Conservation (phyloP, 169 alveolate species). For the Plasmodium adleri region DNA sequence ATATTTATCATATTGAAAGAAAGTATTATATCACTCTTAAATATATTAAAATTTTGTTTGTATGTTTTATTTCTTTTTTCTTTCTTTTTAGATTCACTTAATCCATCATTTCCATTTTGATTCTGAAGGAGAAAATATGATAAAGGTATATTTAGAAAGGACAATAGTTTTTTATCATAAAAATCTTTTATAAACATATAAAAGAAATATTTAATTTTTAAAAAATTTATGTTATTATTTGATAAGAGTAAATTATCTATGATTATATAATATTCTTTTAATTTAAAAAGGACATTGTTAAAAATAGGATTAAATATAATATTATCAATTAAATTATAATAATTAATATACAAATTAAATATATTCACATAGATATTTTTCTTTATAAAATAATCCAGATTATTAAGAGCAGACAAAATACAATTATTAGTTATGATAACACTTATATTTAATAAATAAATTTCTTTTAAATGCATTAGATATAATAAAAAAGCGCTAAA, state of each 20-base stretch:
- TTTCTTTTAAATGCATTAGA: slow-evolving; percentile 49
- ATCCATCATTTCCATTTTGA: neutral
- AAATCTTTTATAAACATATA: slow-evolving; percentile 62
- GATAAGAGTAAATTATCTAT: slow-evolving; percentile 22
- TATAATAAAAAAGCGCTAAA: slow-evolving; percentile 47
- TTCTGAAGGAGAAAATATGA: slow-evolving; percentile 6
- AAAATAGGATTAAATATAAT: slow-evolving; percentile 45
- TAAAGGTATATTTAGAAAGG: slow-evolving; percentile 41
- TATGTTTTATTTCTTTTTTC: neutral
- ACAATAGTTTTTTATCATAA: slow-evolving; percentile 46
- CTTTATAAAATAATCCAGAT: slow-evolving; percentile 41
- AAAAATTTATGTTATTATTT: slow-evolving; percentile 19
- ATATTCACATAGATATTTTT: slow-evolving; percentile 55
- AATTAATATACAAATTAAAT: slow-evolving; percentile 42
- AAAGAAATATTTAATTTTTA: slow-evolving; percentile 34
- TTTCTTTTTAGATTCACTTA: neutral
- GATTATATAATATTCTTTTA: slow-evolving; percentile 36
- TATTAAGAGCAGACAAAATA: slow-evolving; percentile 29
- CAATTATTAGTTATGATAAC: slow-evolving; percentile 57
- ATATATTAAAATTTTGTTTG: slow-evolving; percentile 7
- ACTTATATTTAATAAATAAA: slow-evolving; percentile 47
- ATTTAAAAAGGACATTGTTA: slow-evolving; percentile 33
- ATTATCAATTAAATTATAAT: slow-evolving; percentile 41
- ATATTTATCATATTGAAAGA: slow-evolving; percentile 8
- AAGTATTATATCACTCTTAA: neutral